Conservation (phyloP, 371 early-diverging fungal genomes). For the Syncephalastrum racemosum region DNA sequence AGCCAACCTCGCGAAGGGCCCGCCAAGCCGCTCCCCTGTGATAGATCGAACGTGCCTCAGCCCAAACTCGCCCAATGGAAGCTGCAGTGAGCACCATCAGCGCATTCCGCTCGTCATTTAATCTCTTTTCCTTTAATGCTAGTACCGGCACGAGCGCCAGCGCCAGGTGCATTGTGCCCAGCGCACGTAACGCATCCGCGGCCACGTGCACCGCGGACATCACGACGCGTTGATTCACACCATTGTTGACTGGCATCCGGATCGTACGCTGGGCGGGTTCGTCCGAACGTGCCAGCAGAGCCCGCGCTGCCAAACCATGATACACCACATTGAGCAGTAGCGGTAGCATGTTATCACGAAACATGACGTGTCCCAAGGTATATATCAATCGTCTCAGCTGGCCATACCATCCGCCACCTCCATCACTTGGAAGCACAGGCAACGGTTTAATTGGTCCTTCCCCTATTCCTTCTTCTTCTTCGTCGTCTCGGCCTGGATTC, state of each 20-base stretch:
- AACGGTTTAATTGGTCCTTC: no score
- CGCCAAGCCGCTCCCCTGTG: slow-evolving; percentile 24
- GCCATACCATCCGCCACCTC: no score
- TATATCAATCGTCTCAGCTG: no score
- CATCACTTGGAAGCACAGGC: no score
- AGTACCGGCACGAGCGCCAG: slow-evolving; percentile 30
- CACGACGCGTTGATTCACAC: slow-evolving; percentile 6
- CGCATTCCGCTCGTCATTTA: slow-evolving; percentile 35
- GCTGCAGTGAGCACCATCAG: slow-evolving; percentile 34
- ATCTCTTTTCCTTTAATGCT: slow-evolving; percentile 34
- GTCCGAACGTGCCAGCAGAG: slow-evolving; percentile 21
- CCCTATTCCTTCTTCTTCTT: no score
- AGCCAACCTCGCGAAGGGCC: slow-evolving; percentile 32
- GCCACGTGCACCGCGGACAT: slow-evolving; percentile 17
- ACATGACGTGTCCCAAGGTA: slow-evolving; percentile 23
- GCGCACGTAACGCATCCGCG: slow-evolving; percentile 27
- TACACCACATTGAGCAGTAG: slow-evolving; percentile 35
- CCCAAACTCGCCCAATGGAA: slow-evolving; percentile 36
- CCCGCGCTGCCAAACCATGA: slow-evolving; percentile 33
- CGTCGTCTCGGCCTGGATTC: no score
- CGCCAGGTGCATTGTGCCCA: slow-evolving; percentile 40
- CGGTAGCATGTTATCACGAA: slow-evolving; percentile 44
- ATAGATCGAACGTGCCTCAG: slow-evolving; percentile 7
- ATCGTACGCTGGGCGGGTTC: slow-evolving; percentile 20
- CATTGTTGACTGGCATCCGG: slow-evolving; percentile 13